These are phyloP conservation scores for Trichoderma gamsii DNA, from an alignment of 495 filamentous ascomycete species.

Conservation along the genomic window DNA sequence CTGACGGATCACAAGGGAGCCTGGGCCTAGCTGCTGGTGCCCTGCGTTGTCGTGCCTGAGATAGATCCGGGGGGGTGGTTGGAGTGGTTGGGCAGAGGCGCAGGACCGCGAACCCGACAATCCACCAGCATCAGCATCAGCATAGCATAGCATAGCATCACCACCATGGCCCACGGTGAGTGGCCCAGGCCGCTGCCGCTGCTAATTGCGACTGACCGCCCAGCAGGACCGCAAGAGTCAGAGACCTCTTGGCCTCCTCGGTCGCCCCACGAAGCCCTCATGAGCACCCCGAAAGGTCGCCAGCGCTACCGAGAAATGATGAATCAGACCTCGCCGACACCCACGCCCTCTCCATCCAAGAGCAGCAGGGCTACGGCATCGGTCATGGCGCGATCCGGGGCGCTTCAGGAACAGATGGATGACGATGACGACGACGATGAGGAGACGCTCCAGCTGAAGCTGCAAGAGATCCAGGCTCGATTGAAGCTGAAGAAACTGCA, in stretches of 20 bases:
- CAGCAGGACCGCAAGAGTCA: slow-evolving; percentile 5
- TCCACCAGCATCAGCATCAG: not conserved
- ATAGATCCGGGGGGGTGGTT: not conserved
- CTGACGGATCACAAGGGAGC: slow-evolving; percentile 4
- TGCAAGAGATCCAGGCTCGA: slow-evolving; percentile 79
- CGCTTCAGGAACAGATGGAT: slow-evolving; percentile 26
- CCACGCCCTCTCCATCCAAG: slow-evolving; percentile 56
- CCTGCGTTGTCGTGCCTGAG: slow-evolving; percentile 10
- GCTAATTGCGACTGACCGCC: slow-evolving; percentile 12
- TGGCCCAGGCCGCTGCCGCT: not conserved
- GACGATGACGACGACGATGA: slow-evolving; percentile 68
- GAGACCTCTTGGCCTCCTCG: slow-evolving; percentile 75
- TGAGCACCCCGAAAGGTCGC: slow-evolving; percentile 76
- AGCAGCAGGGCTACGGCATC: slow-evolving; percentile 21
- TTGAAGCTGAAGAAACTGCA: slow-evolving; percentile 85
- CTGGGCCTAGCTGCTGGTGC: slow-evolving; percentile 8
- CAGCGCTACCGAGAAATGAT: slow-evolving; percentile 59
- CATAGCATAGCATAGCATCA: not conserved
- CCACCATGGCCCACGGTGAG: slow-evolving; percentile 8
- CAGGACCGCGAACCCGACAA: not conserved
- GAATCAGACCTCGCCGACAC: slow-evolving; percentile 55
- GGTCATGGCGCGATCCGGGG: slow-evolving; percentile 34
- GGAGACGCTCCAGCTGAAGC: slow-evolving; percentile 73
- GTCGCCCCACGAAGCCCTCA: slow-evolving; percentile 76
- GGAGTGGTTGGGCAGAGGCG: slow-evolving; percentile 2